phyloP scores from a whole-genome alignment of 2,329 filamentous ascomycete genomes.

The Colletotrichum lindemuthianum region DNA sequence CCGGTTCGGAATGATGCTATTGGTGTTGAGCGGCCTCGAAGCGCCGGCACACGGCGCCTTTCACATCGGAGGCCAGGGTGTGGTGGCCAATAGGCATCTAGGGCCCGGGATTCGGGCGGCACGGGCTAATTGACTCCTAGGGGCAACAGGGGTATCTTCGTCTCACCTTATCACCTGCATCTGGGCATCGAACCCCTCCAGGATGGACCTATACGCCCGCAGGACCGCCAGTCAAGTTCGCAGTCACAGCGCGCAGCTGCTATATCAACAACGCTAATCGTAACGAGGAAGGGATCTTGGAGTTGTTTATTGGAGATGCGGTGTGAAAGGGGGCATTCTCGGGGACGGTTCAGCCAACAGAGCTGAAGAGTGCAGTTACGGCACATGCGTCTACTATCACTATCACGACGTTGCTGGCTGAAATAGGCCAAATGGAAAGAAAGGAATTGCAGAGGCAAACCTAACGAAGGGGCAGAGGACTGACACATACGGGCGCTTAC shows the following conservation, averaged over 20 bases:
- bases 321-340: conserved; percentile 21
- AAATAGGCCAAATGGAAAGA: too few relatives aligned
- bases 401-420: conserved; percentile 14
- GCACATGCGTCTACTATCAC: conserved; percentile 23
- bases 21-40: conserved; percentile 36
- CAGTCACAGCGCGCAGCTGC: conserved; percentile 9
- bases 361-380: neutral
- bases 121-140: conserved; percentile 9
- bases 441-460: neutral
- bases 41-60: conserved; percentile 36
- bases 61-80: conserved; percentile 31
- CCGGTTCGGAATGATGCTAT: conserved; percentile 30
- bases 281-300: conserved; percentile 6
- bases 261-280: conserved; percentile 25
- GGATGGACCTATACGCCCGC: conserved; percentile 5
- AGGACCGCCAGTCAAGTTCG: neutral
- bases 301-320: conserved; percentile 6
- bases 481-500: too few relatives aligned
- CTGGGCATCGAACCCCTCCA: too few relatives aligned
- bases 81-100: conserved; percentile 30
- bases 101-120: conserved; percentile 27
- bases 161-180: conserved; percentile 10
- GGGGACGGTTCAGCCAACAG: neutral
- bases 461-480: too few relatives aligned
- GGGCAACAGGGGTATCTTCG: conserved; percentile 8